These are phyloP conservation scores for Phytophthora hibernalis DNA, from an alignment of 352 stramenopile species.

Conservation along the genomic window DNA sequence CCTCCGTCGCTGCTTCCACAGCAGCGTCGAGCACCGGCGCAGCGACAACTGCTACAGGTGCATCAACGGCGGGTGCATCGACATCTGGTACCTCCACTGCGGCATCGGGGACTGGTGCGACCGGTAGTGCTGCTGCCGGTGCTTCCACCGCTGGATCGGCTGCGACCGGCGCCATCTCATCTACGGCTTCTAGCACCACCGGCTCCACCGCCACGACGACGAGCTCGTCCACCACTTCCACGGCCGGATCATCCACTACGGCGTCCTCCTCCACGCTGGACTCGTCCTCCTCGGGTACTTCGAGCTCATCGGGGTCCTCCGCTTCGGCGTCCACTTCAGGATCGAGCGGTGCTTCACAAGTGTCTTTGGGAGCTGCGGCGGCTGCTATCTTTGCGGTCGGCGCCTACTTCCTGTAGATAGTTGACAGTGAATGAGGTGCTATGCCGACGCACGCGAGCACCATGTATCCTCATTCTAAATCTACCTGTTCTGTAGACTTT, in stretches of 20 bases:
- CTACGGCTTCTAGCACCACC: neutral
- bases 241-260: neutral
- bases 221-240: constrained; percentile 10
- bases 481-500: constrained; percentile 7
- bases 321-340: constrained; percentile 19
- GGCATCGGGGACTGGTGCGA: constrained; percentile 4
- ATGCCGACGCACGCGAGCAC: neutral
- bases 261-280: constrained; percentile 10
- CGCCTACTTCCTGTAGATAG: constrained; percentile 32
- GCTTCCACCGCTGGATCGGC: constrained; percentile 3
- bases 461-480: constrained; percentile 12
- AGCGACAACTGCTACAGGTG: neutral
- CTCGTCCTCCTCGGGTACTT: constrained; percentile 16
- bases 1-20: neutral
- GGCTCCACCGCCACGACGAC: constrained; percentile 15
- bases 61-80: neutral
- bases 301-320: constrained; percentile 10
- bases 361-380: constrained; percentile 13
- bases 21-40: neutral
- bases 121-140: constrained; percentile 4
- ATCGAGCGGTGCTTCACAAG: constrained; percentile 24
- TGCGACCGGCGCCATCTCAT: neutral
- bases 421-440: constrained; percentile 3
- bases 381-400: constrained; percentile 16
- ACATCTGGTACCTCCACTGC: constrained; percentile 7